Base-by-base conservation (phyloP, 2,329 filamentous ascomycete species). In the Alternaria ethzedia region DNA sequence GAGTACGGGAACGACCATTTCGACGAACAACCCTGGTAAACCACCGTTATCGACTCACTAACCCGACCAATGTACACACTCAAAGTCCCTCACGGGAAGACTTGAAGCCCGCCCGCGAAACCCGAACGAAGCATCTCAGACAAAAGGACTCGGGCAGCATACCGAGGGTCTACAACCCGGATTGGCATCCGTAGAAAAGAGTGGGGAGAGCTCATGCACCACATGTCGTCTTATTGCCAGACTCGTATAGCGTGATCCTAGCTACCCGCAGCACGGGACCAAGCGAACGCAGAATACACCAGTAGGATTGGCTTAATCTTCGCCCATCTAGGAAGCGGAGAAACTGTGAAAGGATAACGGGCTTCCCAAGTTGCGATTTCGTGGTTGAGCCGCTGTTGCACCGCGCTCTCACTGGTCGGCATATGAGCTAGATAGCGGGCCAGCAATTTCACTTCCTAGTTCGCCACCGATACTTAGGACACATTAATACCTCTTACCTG, bases 211-310 rank as follows among this genome's bases (percentile, higher is more conserved):
- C 15, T 50, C 6, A 63, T 59, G 60, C 60, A 59, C 56, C 6
- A 12, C 30, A 25, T 63, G 60, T 25, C 32, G 8, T 43, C 10
- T 41, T 30, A 21, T n/a, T 17, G 43, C 9, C 23, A 8, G 11
- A 55, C 15, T 49, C 13, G 46, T 21, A 23, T 61, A 56, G 61
- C 57, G 61, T 63, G 46, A 57, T 61, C 4, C 36, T n/a, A 21
- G 6, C 5, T 63, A 51, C 61, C 15, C 15, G 12, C 8, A 9
- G 5, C 6, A n/a, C 6, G 15, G 15, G 44, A 54, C n/a, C 13
- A 59, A 59, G 21, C 25, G 17, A 50, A 55, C 61, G 28, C 57
- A 7, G 15, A 2, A 32, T 28, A 23, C 12, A 20, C 26, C 13
- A 41, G n/a, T 28, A 23, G 5, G 45, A 55, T n/a, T n/a, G 23